These are phyloP conservation scores for Calendula officinalis DNA, from an alignment of 129 eudicot genomes.

Conservation along the genomic window DNA sequence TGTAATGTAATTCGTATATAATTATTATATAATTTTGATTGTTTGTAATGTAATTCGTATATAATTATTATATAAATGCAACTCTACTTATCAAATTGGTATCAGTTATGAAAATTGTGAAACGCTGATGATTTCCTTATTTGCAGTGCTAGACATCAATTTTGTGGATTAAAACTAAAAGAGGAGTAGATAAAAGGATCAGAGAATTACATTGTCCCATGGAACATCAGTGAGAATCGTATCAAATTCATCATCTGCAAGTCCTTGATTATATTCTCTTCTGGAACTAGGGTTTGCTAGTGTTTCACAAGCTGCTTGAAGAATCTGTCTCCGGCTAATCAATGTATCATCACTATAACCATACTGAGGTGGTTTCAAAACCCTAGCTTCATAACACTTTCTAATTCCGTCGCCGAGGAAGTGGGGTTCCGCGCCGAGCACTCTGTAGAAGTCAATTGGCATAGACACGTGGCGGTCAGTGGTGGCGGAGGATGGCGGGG, in stretches of 20 bases:
- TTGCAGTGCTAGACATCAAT: conserved; percentile 8
- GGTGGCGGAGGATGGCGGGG: conserved; percentile 50
- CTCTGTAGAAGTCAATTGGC: conserved; percentile 73
- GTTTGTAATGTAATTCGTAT: too few relatives aligned
- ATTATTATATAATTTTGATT: too few relatives aligned
- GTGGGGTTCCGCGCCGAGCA: conserved; percentile 79
- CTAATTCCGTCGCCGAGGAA: conserved; percentile 81
- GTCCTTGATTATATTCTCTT: conserved; percentile 80
- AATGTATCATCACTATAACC: conserved; percentile 85
- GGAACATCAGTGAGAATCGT: conserved; percentile 81
- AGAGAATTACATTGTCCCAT: conserved; percentile 61
- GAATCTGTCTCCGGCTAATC: conserved; percentile 78
- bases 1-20: too few relatives aligned
- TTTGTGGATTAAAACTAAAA: not conserved
- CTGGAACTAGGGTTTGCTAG: conserved; percentile 58
- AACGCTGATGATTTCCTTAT: not conserved
- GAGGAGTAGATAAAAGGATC: not conserved
- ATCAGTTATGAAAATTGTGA: conserved; percentile 35
- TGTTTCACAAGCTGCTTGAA: conserved; percentile 85
- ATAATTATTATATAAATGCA: too few relatives aligned
- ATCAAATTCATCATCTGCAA: conserved; percentile 60
- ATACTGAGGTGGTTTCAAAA: conserved; percentile 75
- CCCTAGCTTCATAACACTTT: conserved; percentile 75
- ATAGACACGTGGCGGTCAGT: conserved; percentile 70
- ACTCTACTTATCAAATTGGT: too few relatives aligned